phyloP scores from a whole-genome alignment of 257 asterid species.

The Mitragyna speciosa region DNA sequence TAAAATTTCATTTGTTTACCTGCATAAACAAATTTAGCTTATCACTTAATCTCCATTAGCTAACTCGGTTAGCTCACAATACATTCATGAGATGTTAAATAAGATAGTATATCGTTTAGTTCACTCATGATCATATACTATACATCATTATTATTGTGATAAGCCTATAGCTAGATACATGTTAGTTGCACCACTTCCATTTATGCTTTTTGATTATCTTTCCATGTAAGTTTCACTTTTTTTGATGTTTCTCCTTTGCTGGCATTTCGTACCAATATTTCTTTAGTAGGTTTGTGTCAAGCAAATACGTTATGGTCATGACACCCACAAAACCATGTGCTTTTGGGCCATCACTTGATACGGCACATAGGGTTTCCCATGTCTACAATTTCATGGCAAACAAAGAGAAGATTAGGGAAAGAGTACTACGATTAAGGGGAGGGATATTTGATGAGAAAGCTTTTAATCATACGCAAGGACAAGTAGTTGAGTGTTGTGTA shows the following conservation, averaged over 20 bases:
- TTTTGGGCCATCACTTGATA: slow-evolving; percentile 15
- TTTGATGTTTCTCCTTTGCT: slow-evolving; percentile 18
- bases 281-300: slow-evolving; percentile 16
- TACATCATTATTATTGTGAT: not conserved
- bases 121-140: not conserved
- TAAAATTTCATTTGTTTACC: slow-evolving; percentile 12
- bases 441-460: not conserved
- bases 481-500: slow-evolving; percentile 1
- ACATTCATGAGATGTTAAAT: slow-evolving; percentile 16
- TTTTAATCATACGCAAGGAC: slow-evolving; percentile 8
- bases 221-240: slow-evolving; percentile 17
- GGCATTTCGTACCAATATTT: slow-evolving; percentile 4
- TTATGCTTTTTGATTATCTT: slow-evolving; percentile 4
- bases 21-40: not conserved
- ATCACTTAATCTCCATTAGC: slow-evolving; percentile 26
- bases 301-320: not conserved
- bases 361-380: slow-evolving; percentile 6
- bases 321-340: slow-evolving; percentile 21
- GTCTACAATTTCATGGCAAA: not conserved
- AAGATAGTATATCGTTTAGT: slow-evolving; percentile 14
- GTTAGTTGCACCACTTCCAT: slow-evolving; percentile 25
- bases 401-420: not conserved
- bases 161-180: slow-evolving; percentile 1
- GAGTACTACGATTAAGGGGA: not conserved
- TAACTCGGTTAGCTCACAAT: slow-evolving; percentile 7